These are phyloP conservation scores for Kondoa subrosea DNA, from an alignment of 768 basidiomycete genomes.

Conservation along the genomic window DNA sequence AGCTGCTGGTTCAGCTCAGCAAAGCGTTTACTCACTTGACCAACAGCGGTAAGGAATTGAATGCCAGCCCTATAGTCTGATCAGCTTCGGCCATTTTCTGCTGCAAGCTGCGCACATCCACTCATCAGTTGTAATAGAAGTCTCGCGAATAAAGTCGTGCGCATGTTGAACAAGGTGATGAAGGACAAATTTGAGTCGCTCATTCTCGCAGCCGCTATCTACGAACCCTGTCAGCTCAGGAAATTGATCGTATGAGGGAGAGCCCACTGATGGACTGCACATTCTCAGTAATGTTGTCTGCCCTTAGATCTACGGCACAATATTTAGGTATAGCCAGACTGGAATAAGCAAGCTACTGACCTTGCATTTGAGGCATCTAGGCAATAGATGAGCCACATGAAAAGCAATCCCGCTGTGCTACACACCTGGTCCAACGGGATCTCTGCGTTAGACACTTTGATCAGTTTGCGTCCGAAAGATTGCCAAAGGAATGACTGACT, in stretches of 20 bases:
- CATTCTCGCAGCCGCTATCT: background rate
- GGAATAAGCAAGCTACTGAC: background rate
- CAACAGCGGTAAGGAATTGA: conserved; percentile 56
- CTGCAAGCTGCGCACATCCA: conserved; percentile 40
- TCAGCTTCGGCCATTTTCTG: background rate
- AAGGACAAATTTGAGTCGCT: conserved; percentile 16
- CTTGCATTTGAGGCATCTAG: background rate
- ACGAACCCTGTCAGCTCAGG: background rate
- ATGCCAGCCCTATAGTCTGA: conserved; percentile 40
- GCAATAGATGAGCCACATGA: background rate
- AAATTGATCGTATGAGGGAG: too few species aligned
- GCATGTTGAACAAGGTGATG: conserved; percentile 31
- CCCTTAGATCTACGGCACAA: background rate
- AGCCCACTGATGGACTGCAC: background rate
- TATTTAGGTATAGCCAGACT: background rate
- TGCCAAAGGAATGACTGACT: conserved; percentile 4
- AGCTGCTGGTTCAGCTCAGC: too few species aligned
- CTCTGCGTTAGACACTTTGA: too few species aligned
- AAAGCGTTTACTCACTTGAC: conserved; percentile 50
- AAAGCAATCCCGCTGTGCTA: background rate
- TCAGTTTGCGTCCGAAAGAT: too few species aligned
- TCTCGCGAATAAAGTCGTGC: conserved; percentile 35
- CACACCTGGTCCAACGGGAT: background rate
- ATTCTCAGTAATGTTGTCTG: background rate
- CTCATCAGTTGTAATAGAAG: conserved; percentile 54